A percentile compares a stretch with the other conserved stretches of the same genome.
phyloP scores from a whole-genome alignment of 202 grass and related monocot genomes.

The Elaeis oleifera region DNA sequence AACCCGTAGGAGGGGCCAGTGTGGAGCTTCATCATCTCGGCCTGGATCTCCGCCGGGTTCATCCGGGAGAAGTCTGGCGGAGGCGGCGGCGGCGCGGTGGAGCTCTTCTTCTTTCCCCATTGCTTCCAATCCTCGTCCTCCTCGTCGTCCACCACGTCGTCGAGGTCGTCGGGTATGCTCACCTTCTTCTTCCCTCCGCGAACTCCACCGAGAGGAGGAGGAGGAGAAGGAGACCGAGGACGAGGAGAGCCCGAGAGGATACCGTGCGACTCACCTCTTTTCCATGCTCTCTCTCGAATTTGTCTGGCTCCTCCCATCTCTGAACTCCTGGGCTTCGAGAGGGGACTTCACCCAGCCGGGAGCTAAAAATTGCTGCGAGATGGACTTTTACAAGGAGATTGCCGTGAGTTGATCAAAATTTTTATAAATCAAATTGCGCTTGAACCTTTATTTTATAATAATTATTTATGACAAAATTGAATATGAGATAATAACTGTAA shows the following conservation, averaged over 20 bases:
- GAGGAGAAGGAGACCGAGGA: conserved; percentile 7
- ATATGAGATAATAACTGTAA: no score
- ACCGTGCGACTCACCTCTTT: background rate
- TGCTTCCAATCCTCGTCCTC: conserved; percentile 76
- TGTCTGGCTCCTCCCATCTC: no score
- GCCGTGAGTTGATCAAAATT: no score
- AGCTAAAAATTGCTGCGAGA: no score
- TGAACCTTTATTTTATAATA: no score
- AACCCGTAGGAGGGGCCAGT: conserved; percentile 68
- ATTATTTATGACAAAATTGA: no score
- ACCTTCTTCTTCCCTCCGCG: conserved; percentile 39
- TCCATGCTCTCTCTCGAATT: background rate
- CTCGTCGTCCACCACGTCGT: conserved; percentile 74
- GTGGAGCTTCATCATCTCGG: conserved; percentile 61
- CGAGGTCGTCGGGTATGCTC: conserved; percentile 66
- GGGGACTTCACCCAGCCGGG: no score
- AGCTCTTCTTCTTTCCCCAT: conserved; percentile 35
- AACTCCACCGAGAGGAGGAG: conserved; percentile 3
- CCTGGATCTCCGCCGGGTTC: conserved; percentile 59
- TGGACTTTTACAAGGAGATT: no score
- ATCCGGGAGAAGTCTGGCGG: conserved; percentile 62
- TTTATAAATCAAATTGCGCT: no score
- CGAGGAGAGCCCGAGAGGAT: conserved; percentile 11
- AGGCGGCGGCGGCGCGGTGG: background rate
- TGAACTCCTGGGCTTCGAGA: no score